These are phyloP conservation scores for Mycena crocata DNA, from an alignment of 768 basidiomycete genomes.

Conservation along the genomic window DNA sequence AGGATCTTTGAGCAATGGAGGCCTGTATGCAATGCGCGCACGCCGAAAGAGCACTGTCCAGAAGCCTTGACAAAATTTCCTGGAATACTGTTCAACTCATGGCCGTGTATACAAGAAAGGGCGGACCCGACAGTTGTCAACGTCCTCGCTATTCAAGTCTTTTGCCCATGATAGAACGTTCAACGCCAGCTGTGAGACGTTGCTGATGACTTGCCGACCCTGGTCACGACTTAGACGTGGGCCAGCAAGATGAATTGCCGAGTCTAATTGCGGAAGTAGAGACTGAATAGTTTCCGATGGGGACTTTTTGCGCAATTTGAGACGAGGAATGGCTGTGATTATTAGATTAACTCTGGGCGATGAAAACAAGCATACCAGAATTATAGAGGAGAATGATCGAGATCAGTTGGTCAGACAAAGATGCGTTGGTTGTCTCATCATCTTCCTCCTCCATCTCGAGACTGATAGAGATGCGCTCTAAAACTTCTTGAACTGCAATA, in stretches of 20 bases:
- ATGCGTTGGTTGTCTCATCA: slow-evolving; percentile 26
- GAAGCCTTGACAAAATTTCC: slow-evolving; percentile 42
- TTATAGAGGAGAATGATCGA: slow-evolving; percentile 53
- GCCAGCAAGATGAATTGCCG: slow-evolving; percentile 42
- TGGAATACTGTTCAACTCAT: slow-evolving; percentile 26
- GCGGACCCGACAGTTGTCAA: slow-evolving; percentile 45
- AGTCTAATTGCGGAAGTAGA: slow-evolving; percentile 51
- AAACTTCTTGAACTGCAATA: slow-evolving; percentile 58
- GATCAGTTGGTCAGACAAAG: slow-evolving; percentile 47
- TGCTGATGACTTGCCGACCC: slow-evolving; percentile 46
- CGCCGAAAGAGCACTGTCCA: slow-evolving; percentile 50
- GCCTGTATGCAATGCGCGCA: slow-evolving; percentile 55
- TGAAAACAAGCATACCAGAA: slow-evolving; percentile 45
- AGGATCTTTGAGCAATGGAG: slow-evolving; percentile 58
- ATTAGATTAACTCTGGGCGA: background rate
- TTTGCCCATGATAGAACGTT: slow-evolving; percentile 45
- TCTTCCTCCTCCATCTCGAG: slow-evolving; percentile 42
- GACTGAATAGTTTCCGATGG: slow-evolving; percentile 57
- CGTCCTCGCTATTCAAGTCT: slow-evolving; percentile 38
- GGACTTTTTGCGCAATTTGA: slow-evolving; percentile 55
- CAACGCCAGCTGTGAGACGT: slow-evolving; percentile 43
- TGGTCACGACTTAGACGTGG: slow-evolving; percentile 41
- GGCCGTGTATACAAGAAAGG: background rate
- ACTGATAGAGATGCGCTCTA: slow-evolving; percentile 50
- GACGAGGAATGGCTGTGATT: slow-evolving; percentile 56